Evolutionary conservation across 225 moss, liverwort and hornwort species (phyloP), one percentile per base, ranked within the genome.

Genomic region (Rhytidiadelphus loreus): DNA sequence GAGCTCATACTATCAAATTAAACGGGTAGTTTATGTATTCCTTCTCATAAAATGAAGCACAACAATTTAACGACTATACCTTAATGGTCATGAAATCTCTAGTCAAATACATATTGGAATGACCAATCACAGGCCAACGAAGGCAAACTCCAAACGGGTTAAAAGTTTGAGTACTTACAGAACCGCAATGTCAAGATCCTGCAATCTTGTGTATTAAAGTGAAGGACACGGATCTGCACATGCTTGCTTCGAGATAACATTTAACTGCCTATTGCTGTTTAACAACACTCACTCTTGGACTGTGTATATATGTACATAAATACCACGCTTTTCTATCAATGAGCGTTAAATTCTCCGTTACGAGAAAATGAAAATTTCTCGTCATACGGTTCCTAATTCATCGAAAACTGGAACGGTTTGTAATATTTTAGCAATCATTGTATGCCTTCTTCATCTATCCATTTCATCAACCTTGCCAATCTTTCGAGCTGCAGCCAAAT

Each of bases 111-210:
- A 65, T 61, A 14, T n/a, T 55, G 22, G 39, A 37, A 80, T 46
- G 33, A 70, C 29, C 83, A 80, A 61, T 53, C 73, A 16, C 46
- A 24, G 64, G 64, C 58, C 87, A 79, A 64, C n/a, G 65, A 53
- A 73, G 26, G 41, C 56, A 59, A 83, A 72, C 26, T 66, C 59
- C 24, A 81, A 56, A 43, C 8, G 35, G 41, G 15, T 37, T 80
- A 25, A 60, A 30, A 79, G 57, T 58, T 77, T 83, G 55, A 88
- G 65, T 71, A 87, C 96, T 94, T 95, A 97, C 98, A 96, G 93
- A 74, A 99, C 96, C n/a, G 98, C 98, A 86, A 99, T 96, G 89
- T 97, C 98, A 95, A 99, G 96, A 92, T 97, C 96, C 97, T 99
- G 95, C 92, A 90, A 66, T 66, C 76, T 82, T 68, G 75, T 77